Base-by-base conservation (phyloP, 176 grass and related monocot species). In the Thalia dealbata region DNA sequence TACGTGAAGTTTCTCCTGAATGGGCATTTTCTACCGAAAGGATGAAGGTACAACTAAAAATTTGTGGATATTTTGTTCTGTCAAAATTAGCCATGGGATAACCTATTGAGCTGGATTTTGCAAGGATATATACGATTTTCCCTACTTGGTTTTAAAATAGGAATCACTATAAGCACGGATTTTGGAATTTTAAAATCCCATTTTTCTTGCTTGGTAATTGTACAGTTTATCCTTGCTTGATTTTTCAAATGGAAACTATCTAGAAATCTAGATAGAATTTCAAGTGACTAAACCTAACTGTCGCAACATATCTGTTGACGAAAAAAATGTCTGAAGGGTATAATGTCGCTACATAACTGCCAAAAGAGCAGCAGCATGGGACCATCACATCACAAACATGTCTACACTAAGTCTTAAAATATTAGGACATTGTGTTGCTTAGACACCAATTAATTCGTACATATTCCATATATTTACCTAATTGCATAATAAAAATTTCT, bases 1-100 rank as follows among this genome's bases (percentile, higher is more conserved):
- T 99, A 68, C 60, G 50, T 42, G 90, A 95, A 60, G 73, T 99
- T 81, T 91, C 74, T 79, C 90, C 95, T 78, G 87, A 93, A 84
- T 83, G 83, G 73, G 90, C 83, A 12, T 93, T 91, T 85, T 83
- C 79, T 75, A 74, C 72, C 78, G 90, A 93, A 88, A 91, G 55
- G 50, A 88, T 85, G 75, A 99, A 99, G 90, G 95, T 95, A 92
- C 22, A 41, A 3, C 22, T 73, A 46, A n/a, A n/a, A 67, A 16
- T 15, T 21, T 78, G 10, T 10, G 26, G 14, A 58, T 13, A 13
- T 54, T 51, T 67, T 7, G 8, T 43, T 78, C 18, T 78, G 51
- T 8, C 14, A 12, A 35, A 3, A 42, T 11, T 70, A 26, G 12
- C 12, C 25, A 13, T 26, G 22, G 8, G 25, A 6, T 32, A 64